Percentiles rank a stretch among this genome's conserved stretches.
Evolutionary conservation across 2,329 filamentous ascomycete genomes (phyloP).

Genomic region (Talaromyces atroroseus): DNA sequence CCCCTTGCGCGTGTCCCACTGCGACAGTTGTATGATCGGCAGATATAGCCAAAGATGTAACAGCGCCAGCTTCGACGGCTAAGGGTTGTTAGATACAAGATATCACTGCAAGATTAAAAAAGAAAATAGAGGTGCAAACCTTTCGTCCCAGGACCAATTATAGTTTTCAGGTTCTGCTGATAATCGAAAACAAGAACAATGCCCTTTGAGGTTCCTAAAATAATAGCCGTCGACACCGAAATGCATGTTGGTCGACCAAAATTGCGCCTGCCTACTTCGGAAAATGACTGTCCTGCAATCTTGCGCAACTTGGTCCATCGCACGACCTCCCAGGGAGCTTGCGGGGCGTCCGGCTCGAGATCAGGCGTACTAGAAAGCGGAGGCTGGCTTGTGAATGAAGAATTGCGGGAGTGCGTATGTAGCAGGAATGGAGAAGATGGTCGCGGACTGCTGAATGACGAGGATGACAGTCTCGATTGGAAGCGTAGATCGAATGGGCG

Average conservation of each 20-base stretch:
- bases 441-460: slow-evolving; percentile 56
- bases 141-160: slow-evolving; percentile 89
- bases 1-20: slow-evolving; percentile 80
- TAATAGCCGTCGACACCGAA: slow-evolving; percentile 79
- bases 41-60: slow-evolving; percentile 83
- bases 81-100: slow-evolving; percentile 10
- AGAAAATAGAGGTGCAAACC: slow-evolving; percentile 44
- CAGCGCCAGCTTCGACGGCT: slow-evolving; percentile 84
- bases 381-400: slow-evolving; percentile 69
- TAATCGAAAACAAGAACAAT: slow-evolving; percentile 96
- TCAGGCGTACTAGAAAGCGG: slow-evolving; percentile 50
- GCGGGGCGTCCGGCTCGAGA: slow-evolving; percentile 62
- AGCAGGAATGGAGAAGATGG: slow-evolving; percentile 73
- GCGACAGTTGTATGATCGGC: slow-evolving; percentile 91
- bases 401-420: slow-evolving; percentile 70
- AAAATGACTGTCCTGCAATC: slow-evolving; percentile 83
- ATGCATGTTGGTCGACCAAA: slow-evolving; percentile 90
- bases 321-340: slow-evolving; percentile 92
- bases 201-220: slow-evolving; percentile 88
- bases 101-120: neutral
- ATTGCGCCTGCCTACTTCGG: slow-evolving; percentile 83
- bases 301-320: slow-evolving; percentile 92
- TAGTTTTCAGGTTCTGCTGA: slow-evolving; percentile 87
- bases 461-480: slow-evolving; percentile 74
- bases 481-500: slow-evolving; percentile 93